phyloP scores from a whole-genome alignment of 1,284 basidiomycete genomes.

The Hemileia vastatrix region DNA sequence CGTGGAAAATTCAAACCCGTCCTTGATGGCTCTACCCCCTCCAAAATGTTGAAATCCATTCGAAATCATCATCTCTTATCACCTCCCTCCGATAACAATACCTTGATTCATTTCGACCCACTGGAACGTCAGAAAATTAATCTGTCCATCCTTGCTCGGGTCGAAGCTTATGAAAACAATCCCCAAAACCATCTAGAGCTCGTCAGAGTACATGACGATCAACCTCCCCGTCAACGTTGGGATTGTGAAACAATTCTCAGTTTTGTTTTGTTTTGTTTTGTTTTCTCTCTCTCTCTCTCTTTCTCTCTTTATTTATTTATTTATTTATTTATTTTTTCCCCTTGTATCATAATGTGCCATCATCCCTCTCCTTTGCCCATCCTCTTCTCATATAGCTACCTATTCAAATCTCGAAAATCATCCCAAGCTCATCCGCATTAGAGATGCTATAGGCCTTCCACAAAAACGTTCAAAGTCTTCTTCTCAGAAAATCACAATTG shows the following conservation, averaged over 20 bases:
- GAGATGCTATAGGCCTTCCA: conserved; percentile 8
- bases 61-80: background rate
- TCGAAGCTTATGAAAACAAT: conserved; percentile 34
- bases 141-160: conserved; percentile 26
- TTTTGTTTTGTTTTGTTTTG: conserved; percentile 39
- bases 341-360: conserved; percentile 5
- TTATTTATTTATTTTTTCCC: background rate
- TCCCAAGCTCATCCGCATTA: conserved; percentile 66
- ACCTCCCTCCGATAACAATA: background rate
- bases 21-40: conserved; percentile 1
- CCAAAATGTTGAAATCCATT: conserved; percentile 5
- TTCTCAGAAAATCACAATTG: conserved; percentile 56
- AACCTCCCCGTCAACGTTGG: conserved; percentile 64
- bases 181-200: conserved; percentile 52
- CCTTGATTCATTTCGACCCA: conserved; percentile 43
- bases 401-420: conserved; percentile 93
- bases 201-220: conserved; percentile 52
- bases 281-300: background rate
- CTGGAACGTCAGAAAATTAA: conserved; percentile 34
- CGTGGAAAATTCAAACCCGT: conserved; percentile 15
- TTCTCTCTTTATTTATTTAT: background rate
- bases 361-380: background rate
- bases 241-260: conserved; percentile 89
- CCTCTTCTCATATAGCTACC: conserved; percentile 60
- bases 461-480: conserved; percentile 40